Percentiles rank a stretch among this genome's conserved stretches.
phyloP scores from a whole-genome alignment of 345 rosid genomes.

The Pseudoturritis turrita region DNA sequence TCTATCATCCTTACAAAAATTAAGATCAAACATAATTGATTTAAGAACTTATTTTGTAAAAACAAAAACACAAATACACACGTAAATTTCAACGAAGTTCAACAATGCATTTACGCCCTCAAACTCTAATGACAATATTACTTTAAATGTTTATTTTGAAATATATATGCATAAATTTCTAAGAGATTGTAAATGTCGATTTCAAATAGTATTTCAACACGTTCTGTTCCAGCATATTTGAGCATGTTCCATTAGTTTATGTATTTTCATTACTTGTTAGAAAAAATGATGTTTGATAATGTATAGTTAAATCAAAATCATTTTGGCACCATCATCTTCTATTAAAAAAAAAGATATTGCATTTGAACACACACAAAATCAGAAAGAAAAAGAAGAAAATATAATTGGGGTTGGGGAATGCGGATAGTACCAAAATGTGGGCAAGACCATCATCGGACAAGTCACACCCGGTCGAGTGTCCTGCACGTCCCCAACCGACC shows the following conservation, averaged over 20 bases:
- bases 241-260: background rate
- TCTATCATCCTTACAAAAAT: too few relatives aligned
- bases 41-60: too few relatives aligned
- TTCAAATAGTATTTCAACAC: too few relatives aligned
- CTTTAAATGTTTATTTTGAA: too few relatives aligned
- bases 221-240: background rate
- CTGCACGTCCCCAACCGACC: slow-evolving; percentile 12
- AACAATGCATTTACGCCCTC: too few relatives aligned
- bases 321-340: background rate
- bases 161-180: too few relatives aligned
- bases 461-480: background rate
- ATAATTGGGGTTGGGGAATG: background rate
- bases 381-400: background rate
- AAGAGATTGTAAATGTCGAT: too few relatives aligned
- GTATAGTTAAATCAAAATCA: background rate
- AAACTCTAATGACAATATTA: too few relatives aligned
- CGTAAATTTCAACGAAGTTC: too few relatives aligned
- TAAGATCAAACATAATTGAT: too few relatives aligned
- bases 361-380: background rate
- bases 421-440: slow-evolving; percentile 7
- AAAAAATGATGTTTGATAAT: background rate
- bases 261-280: background rate
- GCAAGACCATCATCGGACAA: background rate
- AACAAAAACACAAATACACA: too few relatives aligned
- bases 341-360: background rate